Evolutionary conservation across 805 yeast species (phyloP), one percentile per base, ranked within the genome.

Genomic region (Monosporozyma yasuniensis): DNA sequence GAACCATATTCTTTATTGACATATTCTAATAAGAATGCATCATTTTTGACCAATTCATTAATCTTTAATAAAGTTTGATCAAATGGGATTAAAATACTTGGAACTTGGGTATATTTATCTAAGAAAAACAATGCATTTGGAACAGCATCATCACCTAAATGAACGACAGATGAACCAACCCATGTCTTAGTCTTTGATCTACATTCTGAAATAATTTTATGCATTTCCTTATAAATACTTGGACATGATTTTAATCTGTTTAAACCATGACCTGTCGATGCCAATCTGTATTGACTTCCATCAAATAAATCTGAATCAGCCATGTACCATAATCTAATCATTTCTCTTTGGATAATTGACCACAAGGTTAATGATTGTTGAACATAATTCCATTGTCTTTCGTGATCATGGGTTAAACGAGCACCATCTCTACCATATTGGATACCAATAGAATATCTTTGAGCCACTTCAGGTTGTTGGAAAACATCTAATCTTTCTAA

Each of bases 151-250:
- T 85, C 95, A 39, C 93, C 95, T 16, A 86, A 61, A 65, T 85
- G 95, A 22, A 85, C 84, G 21, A 83, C 91, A 14, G 85, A 79
- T 4, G 87, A 80, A 2, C 95, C 95, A 32, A 85, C 83, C 91
- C 93, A 85, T 2, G 76, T 68, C 3, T 83, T 78, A 21, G 85
- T 78, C 46, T 73, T 72, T 28, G 70, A 64, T 59, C 85, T 86
- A 43, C 85, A 85, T 50, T 80, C 81, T n/a, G 73, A 65, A 46
- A 85, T 71, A 51, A 86, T 79, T 52, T 72, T 74, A 56, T 83
- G 83, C 90, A 86, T 86, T 48, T 80, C 80, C 48, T 84, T 74
- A 63, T 80, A 75, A 28, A 85, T 74, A 9, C 74, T 68, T 1
- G 93, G 93, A 57, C 90, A 84, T 2, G 85, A 64, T 64, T 86